Base-by-base conservation (phyloP, 208 protist species). In the Trypanosoma theileri region DNA sequence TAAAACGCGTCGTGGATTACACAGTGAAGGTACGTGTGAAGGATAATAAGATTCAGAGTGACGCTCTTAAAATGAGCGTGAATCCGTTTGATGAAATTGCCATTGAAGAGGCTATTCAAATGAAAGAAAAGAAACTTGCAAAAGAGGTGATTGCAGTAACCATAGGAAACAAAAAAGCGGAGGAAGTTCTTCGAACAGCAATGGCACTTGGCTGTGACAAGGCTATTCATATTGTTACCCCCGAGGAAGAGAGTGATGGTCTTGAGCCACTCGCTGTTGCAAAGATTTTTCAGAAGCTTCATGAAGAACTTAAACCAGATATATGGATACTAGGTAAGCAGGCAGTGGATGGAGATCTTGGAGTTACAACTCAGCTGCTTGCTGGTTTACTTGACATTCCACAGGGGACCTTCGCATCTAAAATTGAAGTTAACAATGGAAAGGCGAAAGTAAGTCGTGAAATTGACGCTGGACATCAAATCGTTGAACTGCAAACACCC, bases 21-120 rank as follows among this genome's bases (percentile, higher is more conserved):
- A 94, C 89, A 17, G 94, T 98, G 10, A 98, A 98, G 73, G 88
- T 98, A 19, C 84, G 97, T 54, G 97, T 99, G 4, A 97, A 95
- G 74, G 77, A 97, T 57, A 97, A 98, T 78, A 94, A 96, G 60
- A 88, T 99, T 24, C 97, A 98, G 67, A 98, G 83, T 11, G 85
- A 84, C 53, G 95, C 94, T 72, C 88, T 98, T 13, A 99, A 99
- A 73, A 97, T 98, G 89, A 92, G 81, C 53, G 97, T 98, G 67
- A 99, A 99, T 77, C 98, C 98, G 17, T 99, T 98, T 67, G 93
- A 97, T 74, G 96, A 98, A 54, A 98, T 99, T 68, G 96, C 95
- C 22, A 85, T 97, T 26, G 97, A 99, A 74, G 96, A 98, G 79
- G 97, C 96, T 17, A 88, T 99, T 24, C 82, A 86, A 52, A 74